Percentiles rank a stretch among this genome's conserved stretches.
These are phyloP conservation scores for Colletotrichum musicola DNA, from an alignment of 2,329 filamentous ascomycete species.

Conservation along the genomic window DNA sequence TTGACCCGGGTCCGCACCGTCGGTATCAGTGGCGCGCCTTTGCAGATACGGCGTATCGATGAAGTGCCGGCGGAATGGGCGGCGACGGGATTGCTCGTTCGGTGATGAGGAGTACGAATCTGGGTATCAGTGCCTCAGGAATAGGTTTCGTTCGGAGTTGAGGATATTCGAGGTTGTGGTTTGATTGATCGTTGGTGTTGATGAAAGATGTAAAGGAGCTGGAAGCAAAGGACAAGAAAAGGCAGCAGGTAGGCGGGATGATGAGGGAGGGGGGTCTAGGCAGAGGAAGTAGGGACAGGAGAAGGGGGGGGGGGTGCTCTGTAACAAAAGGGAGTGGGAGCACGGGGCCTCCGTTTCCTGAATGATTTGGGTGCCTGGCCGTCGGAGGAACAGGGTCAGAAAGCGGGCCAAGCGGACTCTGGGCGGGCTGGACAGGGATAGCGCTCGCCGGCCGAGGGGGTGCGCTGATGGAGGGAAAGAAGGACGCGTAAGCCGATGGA, in stretches of 20 bases:
- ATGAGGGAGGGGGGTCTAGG: slow-evolving; percentile 27
- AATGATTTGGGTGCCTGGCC: slow-evolving; percentile 37
- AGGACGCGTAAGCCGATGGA: slow-evolving; percentile 40
- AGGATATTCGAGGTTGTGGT: not conserved
- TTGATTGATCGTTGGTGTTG: slow-evolving; percentile 34
- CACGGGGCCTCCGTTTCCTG: slow-evolving; percentile 37
- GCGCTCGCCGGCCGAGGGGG: slow-evolving; percentile 7
- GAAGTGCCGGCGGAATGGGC: too few relatives aligned
- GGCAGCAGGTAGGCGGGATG: slow-evolving; percentile 18
- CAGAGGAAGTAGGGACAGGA: slow-evolving; percentile 24
- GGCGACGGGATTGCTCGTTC: not conserved
- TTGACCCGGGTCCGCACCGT: slow-evolving; percentile 11
- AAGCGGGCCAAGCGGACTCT: slow-evolving; percentile 35
- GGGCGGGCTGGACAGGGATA: slow-evolving; percentile 35
- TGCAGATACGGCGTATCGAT: not conserved
- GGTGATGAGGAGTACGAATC: slow-evolving; percentile 31
- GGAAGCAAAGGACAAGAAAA: not conserved
- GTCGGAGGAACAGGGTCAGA: slow-evolving; percentile 29
- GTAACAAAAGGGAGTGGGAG: slow-evolving; percentile 21
- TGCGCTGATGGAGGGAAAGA: slow-evolving; percentile 22
- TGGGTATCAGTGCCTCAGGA: slow-evolving; percentile 20
- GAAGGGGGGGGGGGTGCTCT: slow-evolving; percentile 7
- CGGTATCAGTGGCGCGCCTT: not conserved
- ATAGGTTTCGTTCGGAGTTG: slow-evolving; percentile 27
- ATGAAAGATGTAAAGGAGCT: slow-evolving; percentile 5